These are phyloP conservation scores for Wickerhamomyces xylosicus DNA, from an alignment of 805 yeast species.

Conservation along the genomic window DNA sequence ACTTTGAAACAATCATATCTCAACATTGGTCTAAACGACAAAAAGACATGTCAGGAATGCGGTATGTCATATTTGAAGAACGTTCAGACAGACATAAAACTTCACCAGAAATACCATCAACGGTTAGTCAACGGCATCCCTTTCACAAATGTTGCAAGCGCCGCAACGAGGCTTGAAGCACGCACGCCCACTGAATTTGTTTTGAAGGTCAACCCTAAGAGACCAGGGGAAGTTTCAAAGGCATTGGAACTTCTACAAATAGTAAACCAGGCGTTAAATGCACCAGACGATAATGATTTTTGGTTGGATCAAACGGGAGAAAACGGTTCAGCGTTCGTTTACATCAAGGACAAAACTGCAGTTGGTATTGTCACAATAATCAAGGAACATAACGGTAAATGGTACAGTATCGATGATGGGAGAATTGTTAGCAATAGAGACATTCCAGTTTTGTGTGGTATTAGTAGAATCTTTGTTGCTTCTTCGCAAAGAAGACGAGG, in stretches of 20 bases:
- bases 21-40: slow-evolving; percentile 11
- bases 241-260: slow-evolving; percentile 33
- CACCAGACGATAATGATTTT: slow-evolving; percentile 38
- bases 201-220: slow-evolving; percentile 24
- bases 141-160: slow-evolving; percentile 24
- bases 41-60: slow-evolving; percentile 35
- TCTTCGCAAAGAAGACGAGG: slow-evolving; percentile 36
- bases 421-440: slow-evolving; percentile 35
- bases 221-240: slow-evolving; percentile 23
- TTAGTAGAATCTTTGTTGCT: slow-evolving; percentile 39
- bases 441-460: slow-evolving; percentile 32
- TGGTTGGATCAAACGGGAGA: slow-evolving; percentile 22
- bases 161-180: slow-evolving; percentile 20
- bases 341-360: slow-evolving; percentile 33
- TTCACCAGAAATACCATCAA: slow-evolving; percentile 44
- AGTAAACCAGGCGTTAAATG: slow-evolving; percentile 52
- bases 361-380: slow-evolving; percentile 52
- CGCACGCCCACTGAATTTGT: slow-evolving; percentile 18
- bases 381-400: slow-evolving; percentile 32
- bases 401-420: slow-evolving; percentile 52
- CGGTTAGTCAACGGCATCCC: slow-evolving; percentile 32
- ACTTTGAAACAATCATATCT: slow-evolving; percentile 10
- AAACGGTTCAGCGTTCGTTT: slow-evolving; percentile 39
- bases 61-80: slow-evolving; percentile 41
- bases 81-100: slow-evolving; percentile 28